Percentiles rank a stretch among this genome's conserved stretches.
Conservation (phyloP, 2,329 filamentous ascomycete genomes). For the Cladosporium velox region DNA sequence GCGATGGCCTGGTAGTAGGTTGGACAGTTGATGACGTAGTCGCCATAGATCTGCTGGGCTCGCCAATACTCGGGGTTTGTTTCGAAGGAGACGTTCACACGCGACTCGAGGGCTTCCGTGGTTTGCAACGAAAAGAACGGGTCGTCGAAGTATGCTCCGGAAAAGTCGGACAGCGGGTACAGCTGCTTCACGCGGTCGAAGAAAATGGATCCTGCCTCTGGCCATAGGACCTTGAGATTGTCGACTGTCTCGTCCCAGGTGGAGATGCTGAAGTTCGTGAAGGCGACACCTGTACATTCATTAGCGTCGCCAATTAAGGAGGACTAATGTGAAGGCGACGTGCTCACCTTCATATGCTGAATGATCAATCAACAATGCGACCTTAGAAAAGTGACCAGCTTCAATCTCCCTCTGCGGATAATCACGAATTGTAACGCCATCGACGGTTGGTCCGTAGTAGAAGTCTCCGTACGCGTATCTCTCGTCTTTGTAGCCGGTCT, state of each 20-base stretch:
- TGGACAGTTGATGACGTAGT: slow-evolving; percentile 38
- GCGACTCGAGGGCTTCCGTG: slow-evolving; percentile 38
- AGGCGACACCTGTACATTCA: slow-evolving; percentile 31
- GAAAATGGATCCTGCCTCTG: slow-evolving; percentile 37
- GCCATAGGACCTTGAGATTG: slow-evolving; percentile 39
- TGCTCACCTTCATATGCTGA: slow-evolving; percentile 34
- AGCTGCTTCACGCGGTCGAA: slow-evolving; percentile 46
- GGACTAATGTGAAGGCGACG: background rate
- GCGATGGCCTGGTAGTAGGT: slow-evolving; percentile 36
- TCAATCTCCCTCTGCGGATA: slow-evolving; percentile 38
- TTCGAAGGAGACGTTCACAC: slow-evolving; percentile 45
- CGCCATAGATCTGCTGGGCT: background rate
- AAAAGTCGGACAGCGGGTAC: slow-evolving; percentile 28
- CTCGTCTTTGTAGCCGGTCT: background rate
- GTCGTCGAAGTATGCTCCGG: background rate
- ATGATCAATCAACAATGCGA: slow-evolving; percentile 39
- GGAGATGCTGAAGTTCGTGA: slow-evolving; percentile 36
- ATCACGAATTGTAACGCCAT: slow-evolving; percentile 42
- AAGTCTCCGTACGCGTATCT: background rate
- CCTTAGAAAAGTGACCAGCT: slow-evolving; percentile 37
- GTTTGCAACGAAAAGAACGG: slow-evolving; percentile 23
- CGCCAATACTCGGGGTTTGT: slow-evolving; percentile 33
- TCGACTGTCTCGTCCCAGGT: slow-evolving; percentile 32
- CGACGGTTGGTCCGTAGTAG: slow-evolving; percentile 40
- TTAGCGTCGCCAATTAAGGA: slow-evolving; percentile 27